A percentile compares a stretch with the other conserved stretches of the same genome.
Evolutionary conservation across 139 green algal genomes (phyloP).

Genomic region (Ettlia oleoabundans): DNA sequence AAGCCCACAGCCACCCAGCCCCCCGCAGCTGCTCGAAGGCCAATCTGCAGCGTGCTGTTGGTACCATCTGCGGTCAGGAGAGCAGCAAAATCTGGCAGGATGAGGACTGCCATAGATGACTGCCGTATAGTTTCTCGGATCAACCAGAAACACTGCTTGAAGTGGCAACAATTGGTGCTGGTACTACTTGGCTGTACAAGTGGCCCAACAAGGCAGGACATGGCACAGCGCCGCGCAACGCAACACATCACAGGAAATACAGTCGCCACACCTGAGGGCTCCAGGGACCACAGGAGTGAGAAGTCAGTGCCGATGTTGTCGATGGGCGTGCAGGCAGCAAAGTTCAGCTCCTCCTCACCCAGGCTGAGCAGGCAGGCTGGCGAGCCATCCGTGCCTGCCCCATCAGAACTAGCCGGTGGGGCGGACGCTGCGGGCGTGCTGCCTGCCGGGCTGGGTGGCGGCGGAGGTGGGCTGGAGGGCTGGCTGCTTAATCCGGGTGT

Average conservation of each 20-base stretch:
- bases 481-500: background rate
- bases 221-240: too few species aligned
- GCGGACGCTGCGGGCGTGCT: too few species aligned
- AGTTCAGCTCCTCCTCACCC: background rate
- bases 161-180: too few species aligned
- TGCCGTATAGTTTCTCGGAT: too few species aligned
- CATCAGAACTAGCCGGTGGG: background rate
- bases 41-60: background rate
- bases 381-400: background rate
- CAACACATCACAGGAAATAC: too few species aligned
- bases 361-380: constrained; percentile 20
- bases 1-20: constrained; percentile 56
- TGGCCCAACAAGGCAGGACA: too few species aligned
- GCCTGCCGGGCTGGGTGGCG: background rate
- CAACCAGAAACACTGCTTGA: too few species aligned
- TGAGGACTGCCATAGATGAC: too few species aligned
- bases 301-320: background rate
- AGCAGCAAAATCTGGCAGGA: too few species aligned
- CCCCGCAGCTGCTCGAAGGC: background rate
- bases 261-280: too few species aligned
- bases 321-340: constrained; percentile 12
- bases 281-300: constrained; percentile 24
- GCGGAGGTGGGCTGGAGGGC: background rate
- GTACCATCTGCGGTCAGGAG: background rate
- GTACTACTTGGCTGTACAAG: too few species aligned